These are phyloP conservation scores for Amanita pseudoporphyria DNA, from an alignment of 768 basidiomycete species.

Conservation along the genomic window DNA sequence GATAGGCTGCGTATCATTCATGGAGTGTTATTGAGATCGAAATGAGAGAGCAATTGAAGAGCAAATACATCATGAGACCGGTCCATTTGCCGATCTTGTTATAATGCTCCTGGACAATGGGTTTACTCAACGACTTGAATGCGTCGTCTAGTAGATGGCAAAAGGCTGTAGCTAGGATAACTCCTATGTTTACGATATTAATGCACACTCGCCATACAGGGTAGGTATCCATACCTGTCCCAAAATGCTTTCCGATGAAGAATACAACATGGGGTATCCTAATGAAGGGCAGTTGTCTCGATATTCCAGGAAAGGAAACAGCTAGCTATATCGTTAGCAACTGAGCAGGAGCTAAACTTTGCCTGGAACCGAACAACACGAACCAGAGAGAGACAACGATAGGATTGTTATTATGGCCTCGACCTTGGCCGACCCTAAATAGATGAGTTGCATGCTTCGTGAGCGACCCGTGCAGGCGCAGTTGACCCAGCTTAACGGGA, in stretches of 20 bases:
- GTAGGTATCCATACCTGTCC: conserved; percentile 41
- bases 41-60: background rate
- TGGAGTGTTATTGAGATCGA: background rate
- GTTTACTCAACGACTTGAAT: conserved; percentile 47
- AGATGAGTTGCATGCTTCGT: background rate
- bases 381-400: conserved; percentile 55
- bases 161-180: conserved; percentile 77
- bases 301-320: conserved; percentile 64
- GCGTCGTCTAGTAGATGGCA: conserved; percentile 75
- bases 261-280: conserved; percentile 61
- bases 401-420: conserved; percentile 45
- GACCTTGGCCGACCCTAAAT: background rate
- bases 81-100: conserved; percentile 44
- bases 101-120: conserved; percentile 35
- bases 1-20: conserved; percentile 31
- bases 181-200: conserved; percentile 30
- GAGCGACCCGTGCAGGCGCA: background rate
- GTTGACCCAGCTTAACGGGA: background rate
- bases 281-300: conserved; percentile 40
- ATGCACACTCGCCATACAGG: background rate
- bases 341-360: background rate
- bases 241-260: conserved; percentile 84
- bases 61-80: conserved; percentile 67
- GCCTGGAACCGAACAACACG: conserved; percentile 8
- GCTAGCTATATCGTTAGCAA: conserved; percentile 34